Base-by-base conservation (phyloP, 1,139 yeast species). In the Saccharomyces hybrid region DNA sequence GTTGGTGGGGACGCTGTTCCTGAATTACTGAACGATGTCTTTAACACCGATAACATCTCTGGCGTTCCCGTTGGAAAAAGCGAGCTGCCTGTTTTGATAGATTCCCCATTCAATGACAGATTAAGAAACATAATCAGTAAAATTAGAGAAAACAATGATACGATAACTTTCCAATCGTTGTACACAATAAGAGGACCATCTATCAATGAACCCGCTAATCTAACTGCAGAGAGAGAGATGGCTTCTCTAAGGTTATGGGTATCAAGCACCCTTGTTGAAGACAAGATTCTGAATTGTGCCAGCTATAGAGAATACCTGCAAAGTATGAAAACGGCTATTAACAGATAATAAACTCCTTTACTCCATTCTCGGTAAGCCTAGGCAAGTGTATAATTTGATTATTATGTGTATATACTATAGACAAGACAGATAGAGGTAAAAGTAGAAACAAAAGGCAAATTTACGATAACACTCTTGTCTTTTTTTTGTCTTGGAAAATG, bases 1-100 rank as follows among this genome's bases (percentile, higher is more conserved):
- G 84, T 93, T 57, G 95, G 97, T 53, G 96, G 97, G 56, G 96
- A 90, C 64, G 95, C 96, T 19, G 96, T 93, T 58, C 95, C 96
- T 31, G 96, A 88, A 60, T 79, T 93, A 62, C 82, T 90, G 19
- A 74, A 78, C 60, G 99, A 95, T 71, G 91, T 91, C 51, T 95
- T 93, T 73, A 98, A 98, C 28, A 81, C 84, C 31, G 80, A 78
- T 52, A 79, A 82, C 63, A 77, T 88, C 58, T 82, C 81, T n/a
- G n/a, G n/a, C n/a, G 80, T 93, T 48, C 85, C 85, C 64, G 79
- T 86, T 52, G 99, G 99, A 62, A 93, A 93, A 76, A 78, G 84
- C 16, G 97, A 90, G 69, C 75, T 95, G 65, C 97, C 97, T 9
- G 86, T 83, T 61, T 75, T 86, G 57, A 95, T 86, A 62, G 83